Base-by-base conservation (phyloP, 306 rosid genomes). In the Clitoria ternatea region DNA sequence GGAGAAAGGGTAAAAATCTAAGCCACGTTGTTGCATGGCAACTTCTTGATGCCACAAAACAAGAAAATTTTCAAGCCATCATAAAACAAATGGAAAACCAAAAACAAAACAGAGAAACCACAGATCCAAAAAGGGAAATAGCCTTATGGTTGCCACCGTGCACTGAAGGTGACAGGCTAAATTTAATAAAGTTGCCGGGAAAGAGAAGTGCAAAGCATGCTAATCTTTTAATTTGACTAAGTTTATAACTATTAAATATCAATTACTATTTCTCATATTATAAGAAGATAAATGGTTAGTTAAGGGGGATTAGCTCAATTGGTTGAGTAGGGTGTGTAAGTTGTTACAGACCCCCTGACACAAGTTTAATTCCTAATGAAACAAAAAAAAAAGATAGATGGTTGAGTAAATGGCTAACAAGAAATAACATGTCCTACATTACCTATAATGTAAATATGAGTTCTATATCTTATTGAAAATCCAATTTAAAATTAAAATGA, bases 31-130 rank as follows among this genome's bases (percentile, higher is more conserved):
- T 70, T 29, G 55, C 49, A 66, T 17, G 15, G 67, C 36, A 62
- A 65, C 50, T 17, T 65, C 52, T 30, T 49, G 50, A 61, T 44
- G 49, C 19, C 14, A 79, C 36, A 69, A 72, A 27, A 9, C 48
- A 63, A 12, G 33, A 72, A 19, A 24, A 18, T 1, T 15, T 75
- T 26, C 37, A 74, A 37, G 52, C 10, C 12, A 55, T 22, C 44
- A 53, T 61, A 35, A 68, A 43, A 36, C 32, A 33, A 44, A 64
- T 1, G 26, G 14, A 57, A 44, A 29, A 43, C 57, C 6, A 19
- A 27, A 53, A 37, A 40, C 35, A 64, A 50, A 24, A 12, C 17
- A 40, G 24, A 61, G 60, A 77, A 77, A 69, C 26, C 32, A 42
- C 26, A 53, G 27, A 61, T 50, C 50, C 48, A 14, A 23, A 32